These are phyloP conservation scores for Triadica sebifera DNA, from an alignment of 345 rosid genomes.

Conservation along the genomic window DNA sequence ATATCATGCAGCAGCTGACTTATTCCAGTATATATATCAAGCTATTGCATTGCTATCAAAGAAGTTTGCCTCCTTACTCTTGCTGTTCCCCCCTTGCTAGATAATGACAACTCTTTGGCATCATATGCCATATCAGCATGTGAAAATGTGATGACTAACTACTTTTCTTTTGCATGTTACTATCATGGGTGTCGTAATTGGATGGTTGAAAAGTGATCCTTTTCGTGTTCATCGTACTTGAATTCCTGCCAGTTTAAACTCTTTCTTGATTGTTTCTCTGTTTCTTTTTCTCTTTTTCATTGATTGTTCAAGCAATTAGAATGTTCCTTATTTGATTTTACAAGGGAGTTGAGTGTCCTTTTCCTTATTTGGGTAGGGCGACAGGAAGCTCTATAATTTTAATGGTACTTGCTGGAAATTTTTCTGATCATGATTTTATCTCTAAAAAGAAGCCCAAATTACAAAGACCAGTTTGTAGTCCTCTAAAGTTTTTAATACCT, in stretches of 20 bases:
- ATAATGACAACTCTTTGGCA: neutral
- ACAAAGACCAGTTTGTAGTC: neutral
- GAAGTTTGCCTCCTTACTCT: slow-evolving; percentile 7
- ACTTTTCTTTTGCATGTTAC: neutral
- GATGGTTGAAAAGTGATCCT: neutral
- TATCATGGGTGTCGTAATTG: neutral
- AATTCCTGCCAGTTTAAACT: neutral
- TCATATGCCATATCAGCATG: neutral
- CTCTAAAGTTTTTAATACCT: neutral
- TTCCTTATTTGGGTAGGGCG: neutral
- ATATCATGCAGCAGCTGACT: slow-evolving; percentile 1
- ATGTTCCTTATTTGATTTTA: neutral
- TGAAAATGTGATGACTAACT: neutral
- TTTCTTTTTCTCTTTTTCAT: neutral
- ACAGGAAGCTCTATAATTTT: neutral
- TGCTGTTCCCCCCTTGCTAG: neutral
- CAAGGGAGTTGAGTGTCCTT: neutral
- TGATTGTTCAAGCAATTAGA: neutral
- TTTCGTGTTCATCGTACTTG: neutral
- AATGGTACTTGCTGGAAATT: neutral
- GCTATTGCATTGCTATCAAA: neutral
- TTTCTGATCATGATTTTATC: neutral
- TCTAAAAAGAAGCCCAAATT: neutral
- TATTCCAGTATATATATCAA: neutral
- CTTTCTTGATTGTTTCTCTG: neutral